phyloP scores from a whole-genome alignment of 768 basidiomycete species.

The Calocybe gangraenosa region DNA sequence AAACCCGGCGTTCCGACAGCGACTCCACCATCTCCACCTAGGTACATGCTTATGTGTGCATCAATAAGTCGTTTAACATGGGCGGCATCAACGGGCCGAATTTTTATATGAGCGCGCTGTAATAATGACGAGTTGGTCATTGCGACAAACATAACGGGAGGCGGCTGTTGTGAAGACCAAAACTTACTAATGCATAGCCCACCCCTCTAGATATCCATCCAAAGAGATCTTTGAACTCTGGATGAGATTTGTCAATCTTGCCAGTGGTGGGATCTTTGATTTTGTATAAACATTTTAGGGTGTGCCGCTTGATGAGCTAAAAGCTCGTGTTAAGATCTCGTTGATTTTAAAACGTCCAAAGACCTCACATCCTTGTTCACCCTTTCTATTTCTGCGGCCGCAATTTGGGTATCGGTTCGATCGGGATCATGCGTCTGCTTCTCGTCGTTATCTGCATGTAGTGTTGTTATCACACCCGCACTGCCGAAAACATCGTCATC shows the following conservation, averaged over 20 bases:
- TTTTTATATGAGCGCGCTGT: conserved; percentile 41
- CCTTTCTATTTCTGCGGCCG: conserved; percentile 38
- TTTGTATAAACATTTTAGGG: conserved; percentile 35
- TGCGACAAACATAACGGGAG: background rate
- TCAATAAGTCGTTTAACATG: conserved; percentile 36
- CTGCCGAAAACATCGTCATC: conserved; percentile 34
- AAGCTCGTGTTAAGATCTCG: background rate
- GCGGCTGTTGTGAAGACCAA: background rate
- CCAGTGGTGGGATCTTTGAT: conserved; percentile 33
- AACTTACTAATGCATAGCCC: conserved; percentile 45
- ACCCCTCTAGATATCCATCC: conserved; percentile 43
- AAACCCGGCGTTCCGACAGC: no score
- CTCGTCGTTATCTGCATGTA: conserved; percentile 18
- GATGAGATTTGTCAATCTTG: conserved; percentile 38
- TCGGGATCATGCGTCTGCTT: conserved; percentile 24
- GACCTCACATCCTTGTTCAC: conserved; percentile 56
- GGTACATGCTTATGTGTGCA: conserved; percentile 44
- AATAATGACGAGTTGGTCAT: conserved; percentile 1
- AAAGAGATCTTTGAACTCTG: conserved; percentile 50
- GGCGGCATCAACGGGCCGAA: conserved; percentile 28
- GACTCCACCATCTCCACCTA: conserved; percentile 21
- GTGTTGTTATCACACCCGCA: conserved; percentile 6
- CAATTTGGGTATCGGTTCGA: conserved; percentile 16
- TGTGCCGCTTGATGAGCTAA: conserved; percentile 42
- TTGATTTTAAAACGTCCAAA: background rate